Evolutionary conservation across 2,329 filamentous ascomycete species (phyloP).

Genomic region (Xylaria sp.): DNA sequence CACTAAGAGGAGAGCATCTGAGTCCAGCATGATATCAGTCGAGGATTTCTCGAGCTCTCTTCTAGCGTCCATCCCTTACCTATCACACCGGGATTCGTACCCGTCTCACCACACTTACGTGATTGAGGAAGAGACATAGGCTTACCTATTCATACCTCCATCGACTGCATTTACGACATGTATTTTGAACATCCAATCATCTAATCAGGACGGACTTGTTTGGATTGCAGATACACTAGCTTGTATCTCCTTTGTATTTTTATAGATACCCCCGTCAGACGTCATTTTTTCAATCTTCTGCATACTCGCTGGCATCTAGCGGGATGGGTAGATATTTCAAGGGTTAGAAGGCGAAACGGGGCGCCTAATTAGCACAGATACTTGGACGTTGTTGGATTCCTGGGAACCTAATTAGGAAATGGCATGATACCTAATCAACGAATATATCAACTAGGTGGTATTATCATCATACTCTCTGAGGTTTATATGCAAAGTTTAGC

Average conservation of each 20-base stretch:
- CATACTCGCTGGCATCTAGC: background rate
- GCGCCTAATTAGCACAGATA: background rate
- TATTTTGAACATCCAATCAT: background rate
- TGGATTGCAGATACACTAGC: background rate
- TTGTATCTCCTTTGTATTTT: conserved; percentile 1
- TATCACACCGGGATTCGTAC: conserved; percentile 5
- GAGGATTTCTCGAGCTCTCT: conserved; percentile 8
- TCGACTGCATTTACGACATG: background rate
- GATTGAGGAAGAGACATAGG: conserved; percentile 28
- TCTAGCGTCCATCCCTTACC: background rate
- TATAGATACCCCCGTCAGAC: conserved; percentile 3
- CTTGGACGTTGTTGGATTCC: background rate
- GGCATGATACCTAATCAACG: conserved; percentile 17
- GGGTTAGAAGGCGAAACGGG: background rate
- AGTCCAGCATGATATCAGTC: background rate
- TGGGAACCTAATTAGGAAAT: background rate
- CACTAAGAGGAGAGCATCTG: conserved; percentile 19
- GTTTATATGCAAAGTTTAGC: too few relatives aligned
- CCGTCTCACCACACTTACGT: conserved; percentile 20
- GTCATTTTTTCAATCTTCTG: background rate
- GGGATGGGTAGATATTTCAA: background rate
- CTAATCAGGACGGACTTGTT: background rate
- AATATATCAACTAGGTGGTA: background rate
- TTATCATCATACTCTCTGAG: too few relatives aligned
- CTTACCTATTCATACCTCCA: background rate